Evolutionary conservation across 2,329 filamentous ascomycete species (phyloP), one percentile per base, ranked within the genome.

Genomic region (Penicillium brevicompactum): DNA sequence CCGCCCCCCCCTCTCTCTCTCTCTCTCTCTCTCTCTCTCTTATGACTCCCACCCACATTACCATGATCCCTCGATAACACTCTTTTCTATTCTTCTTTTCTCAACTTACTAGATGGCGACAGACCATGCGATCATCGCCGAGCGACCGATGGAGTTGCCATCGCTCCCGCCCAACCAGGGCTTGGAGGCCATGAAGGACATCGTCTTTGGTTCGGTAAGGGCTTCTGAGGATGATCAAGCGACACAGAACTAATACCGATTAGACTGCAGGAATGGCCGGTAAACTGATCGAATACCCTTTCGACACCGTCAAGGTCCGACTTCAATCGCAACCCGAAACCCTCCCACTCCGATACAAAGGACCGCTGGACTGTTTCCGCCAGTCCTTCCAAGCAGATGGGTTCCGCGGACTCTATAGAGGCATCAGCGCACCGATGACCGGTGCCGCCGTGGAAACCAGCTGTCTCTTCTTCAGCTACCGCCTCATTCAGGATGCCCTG

Each of bases 271-370:
- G 94, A 57, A 85, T 95, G 56, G 87, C 91, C 34, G 93, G 93
- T 59, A 99, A 97, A 79, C 91, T 93, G 73, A 93, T 99, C 70
- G 94, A 99, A 74, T 99, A 97, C 73, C 94, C 94, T 22, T 99
- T 99, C 76, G 94, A 99, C 76, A 99, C 94, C 0, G 88, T 99
- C 74, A 99, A 99, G 78, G 94, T 99, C 57, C 90, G 94, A 40
- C 84, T 99, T 10, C 94, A 99, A 74, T 94, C 93, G n/a, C 93
- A 97, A 74, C 90, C 92, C 32, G 89, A 93, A 73, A 85, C 88
- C 66, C 81, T 91, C 2, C 92, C 91, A 14, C 84, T 92, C 18
- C 87, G 84, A 57, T 97, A 97, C 74, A 86, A 79, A 5, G 94
- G 94, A 0, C 93, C 94, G 0, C 68, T 97, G 60, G 94, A 99